These are phyloP conservation scores for Thyridium curvatum DNA, from an alignment of 2,329 filamentous ascomycete species.

Conservation along the genomic window DNA sequence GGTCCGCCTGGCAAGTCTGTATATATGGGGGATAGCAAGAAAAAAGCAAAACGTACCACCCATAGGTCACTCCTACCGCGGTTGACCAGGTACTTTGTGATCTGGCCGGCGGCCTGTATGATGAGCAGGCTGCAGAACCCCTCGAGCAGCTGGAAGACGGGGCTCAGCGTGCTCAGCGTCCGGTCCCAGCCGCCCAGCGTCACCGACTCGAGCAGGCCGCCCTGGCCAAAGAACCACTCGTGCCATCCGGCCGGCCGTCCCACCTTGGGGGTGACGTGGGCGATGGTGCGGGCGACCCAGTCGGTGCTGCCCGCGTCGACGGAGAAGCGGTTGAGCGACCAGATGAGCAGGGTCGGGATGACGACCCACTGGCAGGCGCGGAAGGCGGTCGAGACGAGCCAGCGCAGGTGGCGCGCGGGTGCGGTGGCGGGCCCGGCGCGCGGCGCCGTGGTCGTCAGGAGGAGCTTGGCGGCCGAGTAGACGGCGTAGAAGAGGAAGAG, in stretches of 20 bases:
- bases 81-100: slow-evolving; percentile 93
- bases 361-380: slow-evolving; percentile 79
- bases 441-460: too few species aligned
- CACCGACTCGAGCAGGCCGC: slow-evolving; percentile 72
- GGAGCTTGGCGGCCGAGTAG: slow-evolving; percentile 73
- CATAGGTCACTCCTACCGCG: slow-evolving; percentile 88
- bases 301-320: slow-evolving; percentile 72
- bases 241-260: slow-evolving; percentile 59
- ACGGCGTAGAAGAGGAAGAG: slow-evolving; percentile 87
- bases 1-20: background rate
- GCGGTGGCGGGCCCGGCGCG: too few species aligned
- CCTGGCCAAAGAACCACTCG: slow-evolving; percentile 84
- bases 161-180: slow-evolving; percentile 81
- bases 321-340: slow-evolving; percentile 92
- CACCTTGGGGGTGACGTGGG: slow-evolving; percentile 36
- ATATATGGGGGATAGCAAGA: background rate
- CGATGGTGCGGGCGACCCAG: slow-evolving; percentile 79
- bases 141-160: slow-evolving; percentile 88
- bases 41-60: slow-evolving; percentile 61
- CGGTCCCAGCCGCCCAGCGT: slow-evolving; percentile 87
- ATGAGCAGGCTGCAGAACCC: slow-evolving; percentile 95
- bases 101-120: slow-evolving; percentile 90
- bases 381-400: slow-evolving; percentile 61
- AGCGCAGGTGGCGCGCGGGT: slow-evolving; percentile 62
- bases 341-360: slow-evolving; percentile 82